These are phyloP conservation scores for Hypoxylon subgilvum DNA, from an alignment of 495 filamentous ascomycete genomes.

Conservation along the genomic window DNA sequence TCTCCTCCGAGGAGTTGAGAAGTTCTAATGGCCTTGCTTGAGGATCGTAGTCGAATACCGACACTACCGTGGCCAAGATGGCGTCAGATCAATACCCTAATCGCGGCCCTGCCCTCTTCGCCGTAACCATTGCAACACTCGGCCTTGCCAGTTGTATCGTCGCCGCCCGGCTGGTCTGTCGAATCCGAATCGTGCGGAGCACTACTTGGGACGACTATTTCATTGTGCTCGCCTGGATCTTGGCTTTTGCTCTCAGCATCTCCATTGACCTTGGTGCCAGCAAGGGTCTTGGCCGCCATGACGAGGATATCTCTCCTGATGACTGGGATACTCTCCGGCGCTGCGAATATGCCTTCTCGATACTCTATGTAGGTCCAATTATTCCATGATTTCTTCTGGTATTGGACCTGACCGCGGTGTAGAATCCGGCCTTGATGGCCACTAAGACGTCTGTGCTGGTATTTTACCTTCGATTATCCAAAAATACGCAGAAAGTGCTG, in stretches of 20 bases:
- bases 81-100: conserved; percentile 48
- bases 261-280: conserved; percentile 74
- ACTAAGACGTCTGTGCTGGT: conserved; percentile 91
- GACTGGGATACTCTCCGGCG: conserved; percentile 61
- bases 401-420: conserved; percentile 25
- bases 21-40: conserved; percentile 35
- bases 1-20: conserved; percentile 25
- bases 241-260: conserved; percentile 78
- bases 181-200: conserved; percentile 72
- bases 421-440: conserved; percentile 89
- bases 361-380: conserved; percentile 71
- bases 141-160: conserved; percentile 73
- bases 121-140: conserved; percentile 74
- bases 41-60: conserved; percentile 31
- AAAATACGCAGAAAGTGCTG: conserved; percentile 71
- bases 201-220: conserved; percentile 80
- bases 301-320: conserved; percentile 60
- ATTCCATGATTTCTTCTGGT: not conserved
- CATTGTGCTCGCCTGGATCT: conserved; percentile 82
- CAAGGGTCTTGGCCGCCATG: conserved; percentile 79
- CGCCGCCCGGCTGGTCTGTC: conserved; percentile 70
- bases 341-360: conserved; percentile 80
- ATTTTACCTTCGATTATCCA: conserved; percentile 82
- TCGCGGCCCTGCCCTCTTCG: conserved; percentile 71
- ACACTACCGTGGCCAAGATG: conserved; percentile 29